A percentile compares a stretch with the other conserved stretches of the same genome.
Conservation (phyloP, 1,139 yeast species). For the Diutina ranongensis region DNA sequence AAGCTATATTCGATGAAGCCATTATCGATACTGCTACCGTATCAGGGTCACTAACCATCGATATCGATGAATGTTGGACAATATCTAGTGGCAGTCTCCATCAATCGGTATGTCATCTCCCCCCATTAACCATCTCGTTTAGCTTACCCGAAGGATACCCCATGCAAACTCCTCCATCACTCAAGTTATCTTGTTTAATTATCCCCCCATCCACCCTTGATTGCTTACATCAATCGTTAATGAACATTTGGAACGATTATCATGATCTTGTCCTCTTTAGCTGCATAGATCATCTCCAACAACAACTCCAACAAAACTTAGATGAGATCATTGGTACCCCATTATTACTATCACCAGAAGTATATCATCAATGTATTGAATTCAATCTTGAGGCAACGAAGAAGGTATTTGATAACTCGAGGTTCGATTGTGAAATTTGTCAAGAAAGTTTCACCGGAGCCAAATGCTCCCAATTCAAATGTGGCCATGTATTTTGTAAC, state of each 20-base stretch:
- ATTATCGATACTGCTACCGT: not conserved
- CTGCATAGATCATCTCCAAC: conserved; percentile 33
- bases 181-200: conserved; percentile 14
- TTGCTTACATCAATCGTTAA: conserved; percentile 13
- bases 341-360: conserved; percentile 9
- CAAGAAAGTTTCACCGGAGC: conserved; percentile 40
- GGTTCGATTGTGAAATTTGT: conserved; percentile 51
- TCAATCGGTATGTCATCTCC: conserved; percentile 16
- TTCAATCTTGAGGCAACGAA: conserved; percentile 14
- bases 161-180: conserved; percentile 17
- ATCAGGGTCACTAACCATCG: not conserved
- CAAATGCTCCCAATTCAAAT: conserved; percentile 30
- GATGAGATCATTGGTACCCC: conserved; percentile 8
- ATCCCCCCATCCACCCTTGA: conserved; percentile 12
- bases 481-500: conserved; percentile 45
- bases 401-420: conserved; percentile 21
- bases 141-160: conserved; percentile 20
- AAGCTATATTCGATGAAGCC: not conserved
- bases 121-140: conserved; percentile 21
- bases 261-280: conserved; percentile 33
- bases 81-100: not conserved
- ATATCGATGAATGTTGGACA: not conserved
- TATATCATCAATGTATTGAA: conserved; percentile 12
- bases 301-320: conserved; percentile 11
- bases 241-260: conserved; percentile 24